These are phyloP conservation scores for Chaetomiaceae sp. DNA, from an alignment of 2,329 filamentous ascomycete species.

Conservation along the genomic window DNA sequence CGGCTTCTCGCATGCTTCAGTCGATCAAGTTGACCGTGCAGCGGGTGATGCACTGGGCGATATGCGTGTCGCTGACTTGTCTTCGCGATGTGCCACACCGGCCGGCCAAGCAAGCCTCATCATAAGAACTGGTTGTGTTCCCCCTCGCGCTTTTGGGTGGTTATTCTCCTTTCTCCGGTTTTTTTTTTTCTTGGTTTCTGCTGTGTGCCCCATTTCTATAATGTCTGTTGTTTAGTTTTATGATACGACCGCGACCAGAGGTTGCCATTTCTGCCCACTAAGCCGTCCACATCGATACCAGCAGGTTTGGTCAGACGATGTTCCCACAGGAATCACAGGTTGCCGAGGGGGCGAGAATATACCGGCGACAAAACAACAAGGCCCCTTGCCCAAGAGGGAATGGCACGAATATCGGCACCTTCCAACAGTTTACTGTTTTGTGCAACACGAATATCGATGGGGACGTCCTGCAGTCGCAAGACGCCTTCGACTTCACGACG, in stretches of 20 bases:
- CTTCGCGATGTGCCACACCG: not conserved
- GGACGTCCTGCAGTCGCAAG: constrained; percentile 20
- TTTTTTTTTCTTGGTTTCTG: not conserved
- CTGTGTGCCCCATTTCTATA: not conserved
- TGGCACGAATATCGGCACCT: constrained; percentile 27
- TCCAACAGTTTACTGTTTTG: constrained; percentile 27
- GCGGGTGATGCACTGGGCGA: constrained; percentile 12
- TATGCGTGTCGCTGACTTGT: constrained; percentile 17
- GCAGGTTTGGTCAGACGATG: constrained; percentile 18
- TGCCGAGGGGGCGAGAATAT: constrained; percentile 2
- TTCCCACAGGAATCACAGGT: constrained; percentile 4
- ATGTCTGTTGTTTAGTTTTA: constrained; percentile 10
- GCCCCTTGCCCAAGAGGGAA: constrained; percentile 26
- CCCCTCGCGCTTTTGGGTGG: not conserved
- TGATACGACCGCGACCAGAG: no score
- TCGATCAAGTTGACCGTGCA: constrained; percentile 22
- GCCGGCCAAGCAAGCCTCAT: not conserved
- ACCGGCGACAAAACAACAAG: constrained; percentile 10
- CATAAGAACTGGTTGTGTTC: not conserved
- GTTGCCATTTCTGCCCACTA: not conserved
- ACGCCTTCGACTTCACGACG: constrained; percentile 21
- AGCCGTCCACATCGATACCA: constrained; percentile 8
- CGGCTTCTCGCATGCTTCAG: constrained; percentile 16
- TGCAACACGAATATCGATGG: constrained; percentile 27
- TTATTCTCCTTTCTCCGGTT: not conserved